A percentile compares a stretch with the other conserved stretches of the same genome.
Conservation (phyloP, 2,329 filamentous ascomycete species). For the Madurella fahalii region DNA sequence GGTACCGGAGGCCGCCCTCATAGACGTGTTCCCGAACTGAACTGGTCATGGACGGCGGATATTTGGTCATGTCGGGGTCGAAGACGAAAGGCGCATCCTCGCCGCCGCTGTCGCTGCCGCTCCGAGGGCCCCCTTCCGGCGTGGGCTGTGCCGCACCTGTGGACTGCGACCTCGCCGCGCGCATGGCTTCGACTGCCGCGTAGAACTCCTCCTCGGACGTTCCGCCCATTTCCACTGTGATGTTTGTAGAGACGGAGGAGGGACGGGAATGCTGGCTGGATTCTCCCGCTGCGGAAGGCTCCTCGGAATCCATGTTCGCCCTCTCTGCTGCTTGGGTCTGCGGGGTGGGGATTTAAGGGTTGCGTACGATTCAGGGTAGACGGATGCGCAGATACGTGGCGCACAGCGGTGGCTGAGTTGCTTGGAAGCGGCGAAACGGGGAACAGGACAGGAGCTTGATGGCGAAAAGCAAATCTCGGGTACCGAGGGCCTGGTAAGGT, state of each 20-base stretch:
- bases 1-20: conserved; percentile 35
- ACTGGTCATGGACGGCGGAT: conserved; percentile 29
- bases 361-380: neutral
- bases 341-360: neutral
- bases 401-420: neutral
- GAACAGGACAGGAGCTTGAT: neutral
- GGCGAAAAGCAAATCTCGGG: neutral
- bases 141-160: no score
- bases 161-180: neutral
- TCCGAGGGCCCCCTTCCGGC: no score
- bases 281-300: neutral
- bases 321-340: neutral
- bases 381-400: neutral
- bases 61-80: conserved; percentile 23
- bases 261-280: neutral
- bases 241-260: conserved; percentile 16
- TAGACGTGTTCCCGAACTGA: conserved; percentile 31
- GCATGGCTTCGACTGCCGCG: conserved; percentile 9
- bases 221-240: conserved; percentile 10
- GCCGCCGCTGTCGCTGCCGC: conserved; percentile 2
- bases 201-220: conserved; percentile 19
- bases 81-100: conserved; percentile 10
- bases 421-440: neutral
- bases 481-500: conserved; percentile 19
- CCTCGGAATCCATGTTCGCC: neutral